phyloP scores from a whole-genome alignment of 176 grass and related monocot genomes.

The Juncus inflexus region DNA sequence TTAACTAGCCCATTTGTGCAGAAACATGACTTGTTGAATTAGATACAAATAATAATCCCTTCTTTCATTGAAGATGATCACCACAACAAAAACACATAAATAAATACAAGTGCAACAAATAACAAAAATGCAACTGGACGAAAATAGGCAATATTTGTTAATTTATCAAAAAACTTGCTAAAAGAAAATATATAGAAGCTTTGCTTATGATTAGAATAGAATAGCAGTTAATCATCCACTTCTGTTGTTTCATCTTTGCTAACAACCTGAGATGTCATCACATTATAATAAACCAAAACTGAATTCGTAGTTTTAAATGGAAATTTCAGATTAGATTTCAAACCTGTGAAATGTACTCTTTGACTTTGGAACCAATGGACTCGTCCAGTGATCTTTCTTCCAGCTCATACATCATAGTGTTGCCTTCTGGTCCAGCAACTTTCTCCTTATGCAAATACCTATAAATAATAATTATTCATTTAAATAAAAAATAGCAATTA shows the following conservation, averaged over 20 bases:
- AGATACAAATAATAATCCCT: too few relatives aligned
- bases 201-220: neutral
- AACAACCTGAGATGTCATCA: constrained; percentile 15
- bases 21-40: too few relatives aligned
- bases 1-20: too few relatives aligned
- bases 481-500: constrained; percentile 5
- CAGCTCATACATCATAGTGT: constrained; percentile 71
- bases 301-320: neutral
- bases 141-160: too few relatives aligned
- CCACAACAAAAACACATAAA: too few relatives aligned
- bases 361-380: constrained; percentile 48
- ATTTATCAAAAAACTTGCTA: too few relatives aligned
- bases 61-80: too few relatives aligned
- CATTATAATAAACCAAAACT: constrained; percentile 1
- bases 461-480: constrained; percentile 13
- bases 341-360: constrained; percentile 73
- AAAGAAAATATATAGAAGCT: too few relatives aligned
- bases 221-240: constrained; percentile 12
- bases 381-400: constrained; percentile 87
- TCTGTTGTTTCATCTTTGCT: constrained; percentile 8
- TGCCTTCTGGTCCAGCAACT: constrained; percentile 64
- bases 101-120: too few relatives aligned
- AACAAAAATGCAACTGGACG: too few relatives aligned
- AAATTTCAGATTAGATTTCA: neutral
- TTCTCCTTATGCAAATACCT: constrained; percentile 94